phyloP scores from a whole-genome alignment of 2,329 filamentous ascomycete genomes.

The Capronia coronata region DNA sequence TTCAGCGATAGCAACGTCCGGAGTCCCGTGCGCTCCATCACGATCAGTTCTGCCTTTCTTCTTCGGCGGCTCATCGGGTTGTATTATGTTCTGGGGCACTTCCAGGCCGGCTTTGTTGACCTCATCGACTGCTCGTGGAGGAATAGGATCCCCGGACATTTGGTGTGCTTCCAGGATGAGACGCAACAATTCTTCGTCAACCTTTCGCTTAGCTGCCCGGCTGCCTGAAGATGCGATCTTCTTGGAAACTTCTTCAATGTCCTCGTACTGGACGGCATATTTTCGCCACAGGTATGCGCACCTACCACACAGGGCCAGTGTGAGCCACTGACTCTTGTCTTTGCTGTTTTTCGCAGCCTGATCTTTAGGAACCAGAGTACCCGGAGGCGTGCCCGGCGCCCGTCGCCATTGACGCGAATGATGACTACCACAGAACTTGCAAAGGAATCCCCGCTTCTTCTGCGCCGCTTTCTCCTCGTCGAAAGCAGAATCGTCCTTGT shows the following conservation, averaged over 20 bases:
- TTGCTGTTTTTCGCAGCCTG: constrained; percentile 58
- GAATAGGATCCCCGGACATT: constrained; percentile 39
- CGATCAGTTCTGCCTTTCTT: constrained; percentile 54
- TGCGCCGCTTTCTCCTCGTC: constrained; percentile 75
- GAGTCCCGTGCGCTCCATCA: constrained; percentile 43
- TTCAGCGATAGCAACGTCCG: constrained; percentile 40
- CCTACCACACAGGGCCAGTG: constrained; percentile 78
- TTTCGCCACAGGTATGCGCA: constrained; percentile 92
- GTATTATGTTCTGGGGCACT: constrained; percentile 32
- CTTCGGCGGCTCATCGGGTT: constrained; percentile 48
- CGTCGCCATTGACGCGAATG: constrained; percentile 84
- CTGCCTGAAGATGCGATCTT: constrained; percentile 75
- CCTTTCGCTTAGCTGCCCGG: constrained; percentile 76
- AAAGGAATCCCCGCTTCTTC: constrained; percentile 78
- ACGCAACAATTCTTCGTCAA: constrained; percentile 73
- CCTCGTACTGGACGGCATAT: constrained; percentile 93
- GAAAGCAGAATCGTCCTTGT: constrained; percentile 91
- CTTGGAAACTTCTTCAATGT: constrained; percentile 82
- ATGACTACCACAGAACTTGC: constrained; percentile 83
- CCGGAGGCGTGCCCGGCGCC: constrained; percentile 70
- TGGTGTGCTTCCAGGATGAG: constrained; percentile 43
- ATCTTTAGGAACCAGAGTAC: constrained; percentile 62
- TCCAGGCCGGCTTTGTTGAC: constrained; percentile 40
- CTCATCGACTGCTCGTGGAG: constrained; percentile 38
- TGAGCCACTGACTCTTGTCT: constrained; percentile 67